Percentiles rank a stretch among this genome's conserved stretches.
phyloP scores from a whole-genome alignment of 2,329 filamentous ascomycete species.

The Fusarium kyushuense region DNA sequence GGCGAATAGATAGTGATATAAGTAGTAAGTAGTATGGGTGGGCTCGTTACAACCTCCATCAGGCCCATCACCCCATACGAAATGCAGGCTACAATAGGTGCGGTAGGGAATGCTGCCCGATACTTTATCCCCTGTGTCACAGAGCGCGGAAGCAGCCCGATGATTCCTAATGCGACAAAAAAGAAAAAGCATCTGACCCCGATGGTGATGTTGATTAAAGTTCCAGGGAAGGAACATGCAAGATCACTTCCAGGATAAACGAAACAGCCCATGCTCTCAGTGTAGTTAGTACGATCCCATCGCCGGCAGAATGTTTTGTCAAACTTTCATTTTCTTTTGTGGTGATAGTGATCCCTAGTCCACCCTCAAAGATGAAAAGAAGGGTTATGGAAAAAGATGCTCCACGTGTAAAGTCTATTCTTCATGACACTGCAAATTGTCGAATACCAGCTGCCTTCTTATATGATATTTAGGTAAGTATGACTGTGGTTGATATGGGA shows the following conservation, averaged over 20 bases:
- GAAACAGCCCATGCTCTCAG: not conserved
- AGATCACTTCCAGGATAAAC: not conserved
- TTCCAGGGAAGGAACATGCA: not conserved
- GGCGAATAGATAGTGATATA: too few species aligned
- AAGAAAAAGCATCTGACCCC: conserved; percentile 17
- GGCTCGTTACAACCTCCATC: conserved; percentile 7
- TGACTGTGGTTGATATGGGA: not conserved
- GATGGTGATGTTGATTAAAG: not conserved
- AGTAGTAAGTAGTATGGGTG: not conserved
- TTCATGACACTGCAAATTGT: conserved; percentile 8
- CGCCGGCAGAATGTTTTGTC: conserved; percentile 1
- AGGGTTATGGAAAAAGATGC: conserved; percentile 5
- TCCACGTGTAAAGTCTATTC: conserved; percentile 8
- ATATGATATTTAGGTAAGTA: too few species aligned
- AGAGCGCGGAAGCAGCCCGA: conserved; percentile 30
- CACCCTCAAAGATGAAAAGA: conserved; percentile 19
- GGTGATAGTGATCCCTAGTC: conserved; percentile 14
- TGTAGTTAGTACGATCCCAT: not conserved
- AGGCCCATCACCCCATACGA: conserved; percentile 37
- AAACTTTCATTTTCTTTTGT: not conserved
- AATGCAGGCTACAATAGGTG: conserved; percentile 31
- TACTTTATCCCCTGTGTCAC: conserved; percentile 9
- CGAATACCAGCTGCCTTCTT: not conserved
- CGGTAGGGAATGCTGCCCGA: conserved; percentile 20
- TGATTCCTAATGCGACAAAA: conserved; percentile 27